phyloP scores from a whole-genome alignment of 2,329 filamentous ascomycete genomes.

The Diaporthe capsici region DNA sequence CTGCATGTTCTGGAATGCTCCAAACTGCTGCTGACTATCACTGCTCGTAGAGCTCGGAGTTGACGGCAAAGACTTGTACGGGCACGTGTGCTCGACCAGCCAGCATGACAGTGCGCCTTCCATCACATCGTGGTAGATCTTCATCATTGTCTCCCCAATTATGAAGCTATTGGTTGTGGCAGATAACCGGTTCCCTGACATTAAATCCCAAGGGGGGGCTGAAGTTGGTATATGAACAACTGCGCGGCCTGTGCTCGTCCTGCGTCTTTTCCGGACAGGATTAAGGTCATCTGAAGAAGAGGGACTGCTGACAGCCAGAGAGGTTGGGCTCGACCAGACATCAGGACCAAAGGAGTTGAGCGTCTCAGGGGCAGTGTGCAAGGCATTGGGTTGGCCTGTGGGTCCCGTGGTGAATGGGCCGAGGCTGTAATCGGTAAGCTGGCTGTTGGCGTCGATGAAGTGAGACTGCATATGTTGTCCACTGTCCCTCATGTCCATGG shows the following conservation, averaged over 20 bases:
- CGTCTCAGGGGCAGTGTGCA: conserved; percentile 1
- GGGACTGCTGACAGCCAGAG: conserved; percentile 14
- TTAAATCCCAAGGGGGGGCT: conserved; percentile 24
- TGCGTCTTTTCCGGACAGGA: conserved; percentile 33
- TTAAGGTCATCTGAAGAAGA: not conserved
- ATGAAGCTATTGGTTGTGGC: conserved; percentile 50
- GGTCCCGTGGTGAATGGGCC: conserved; percentile 1
- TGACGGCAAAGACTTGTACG: conserved; percentile 53
- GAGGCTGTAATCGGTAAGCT: conserved; percentile 30
- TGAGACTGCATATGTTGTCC: not conserved
- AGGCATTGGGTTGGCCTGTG: not conserved
- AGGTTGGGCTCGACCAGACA: conserved; percentile 26
- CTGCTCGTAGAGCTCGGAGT: conserved; percentile 9
- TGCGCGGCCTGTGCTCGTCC: conserved; percentile 15
- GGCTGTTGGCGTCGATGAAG: conserved; percentile 20
- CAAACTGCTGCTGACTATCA: conserved; percentile 27
- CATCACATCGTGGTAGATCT: conserved; percentile 68
- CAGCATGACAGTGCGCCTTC: conserved; percentile 68
- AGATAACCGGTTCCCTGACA: conserved; percentile 44
- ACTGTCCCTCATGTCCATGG: not conserved
- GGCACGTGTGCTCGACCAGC: conserved; percentile 67
- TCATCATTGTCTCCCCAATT: conserved; percentile 60
- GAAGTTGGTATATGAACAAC: conserved; percentile 7
- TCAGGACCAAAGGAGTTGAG: conserved; percentile 2
- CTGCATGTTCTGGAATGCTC: conserved; percentile 34